Evolutionary conservation across 371 early-diverging fungal genomes (phyloP), one percentile per base, ranked within the genome.

Genomic region (Rhizopus delemar): DNA sequence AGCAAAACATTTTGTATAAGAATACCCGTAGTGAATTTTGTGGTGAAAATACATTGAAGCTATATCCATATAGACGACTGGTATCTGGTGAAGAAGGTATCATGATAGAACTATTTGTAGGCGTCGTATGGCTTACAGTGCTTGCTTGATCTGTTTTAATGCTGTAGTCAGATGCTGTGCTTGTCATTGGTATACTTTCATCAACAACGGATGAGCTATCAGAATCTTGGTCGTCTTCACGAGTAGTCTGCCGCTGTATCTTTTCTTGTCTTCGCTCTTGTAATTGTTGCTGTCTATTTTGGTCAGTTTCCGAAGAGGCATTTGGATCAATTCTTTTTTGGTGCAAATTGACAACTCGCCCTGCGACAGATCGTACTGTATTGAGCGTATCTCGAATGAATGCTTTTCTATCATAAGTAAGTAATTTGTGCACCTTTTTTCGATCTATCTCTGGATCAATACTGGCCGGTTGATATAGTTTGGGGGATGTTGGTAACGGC

Each of bases 301-400:
- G 46, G 12, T 60, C 41, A 36, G 11, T 28, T 32, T 46, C 43
- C 56, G 38, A 43, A 46, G 13, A 22, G 28, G 32, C 31, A 13
- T 2, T 22, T 28, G 15, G 45, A 28, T 35, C 43, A 41, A 39
- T 32, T 29, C 16, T 12, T 4, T 57, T 53, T 33, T 53, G 52
- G 22, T 74, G 65, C 16, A 67, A 50, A 59, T 74, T 70, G 4
- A 72, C 67, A 0, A 72, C 70, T 57, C 74, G 62, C 34, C 62
- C 60, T 4, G 74, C 71, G 11, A 68, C 53, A 48, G 51, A 46
- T 28, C 72, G 60, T 39, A 77, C 43, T 6, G 65, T 57, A 22
- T 64, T 68, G 1, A 62, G 59, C 8, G 71, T 38, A 8, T 32
- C 51, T 28, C 22, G 34, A 5, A 64, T 28, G 2, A 46, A 31